Evolutionary conservation across 1,139 yeast genomes (phyloP), one percentile per base, ranked within the genome.

Genomic region (Eremothecium cymbalariae): DNA sequence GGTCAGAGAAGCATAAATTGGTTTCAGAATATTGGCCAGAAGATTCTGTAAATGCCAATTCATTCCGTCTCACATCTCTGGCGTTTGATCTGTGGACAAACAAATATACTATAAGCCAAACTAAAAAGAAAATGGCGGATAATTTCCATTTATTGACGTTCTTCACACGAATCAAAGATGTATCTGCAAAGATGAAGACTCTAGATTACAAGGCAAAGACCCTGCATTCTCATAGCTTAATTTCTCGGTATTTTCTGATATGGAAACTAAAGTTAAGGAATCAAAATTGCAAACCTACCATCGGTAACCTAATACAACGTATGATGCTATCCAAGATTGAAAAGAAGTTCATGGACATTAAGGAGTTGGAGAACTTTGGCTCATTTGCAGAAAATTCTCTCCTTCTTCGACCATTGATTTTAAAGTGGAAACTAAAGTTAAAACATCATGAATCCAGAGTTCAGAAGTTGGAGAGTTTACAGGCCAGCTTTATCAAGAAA

Each of bases 381-480:
- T 18, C 11, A 6, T 28, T 37, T 22, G 27, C 37, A 9, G 33
- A 26, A 21, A 28, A 25, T 15, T 22, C 14, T 15, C 44, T n/a
- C 36, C 47, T 28, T 42, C 39, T 40, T 42, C 45, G 36, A 40
- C 48, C 48, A 17, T 41, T 44, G 29, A 44, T 59, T 21, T 31
- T 42, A 2, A 45, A 42, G 30, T 59, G 63, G 63, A 40, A 31
- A 11, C 8, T 19, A 2, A 29, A 32, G 7, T 16, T 44, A 2
- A 8, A 23, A 8, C 25, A 23, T 1, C 11, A 8, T 13, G 23
- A 22, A 2, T n/a, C 12, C 2, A 37, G 38, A 15, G 13, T 30
- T 3, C 3, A 31, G 4, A 28, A 42, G 3, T 24, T 49, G n/a
- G 31, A 36, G 8, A 17, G 27, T 2, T 14, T 43, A 3, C 47